Percentiles rank a stretch among this genome's conserved stretches.
These are phyloP conservation scores for Capsicum rhomboideum DNA, from an alignment of 257 asterid genomes.

Conservation along the genomic window DNA sequence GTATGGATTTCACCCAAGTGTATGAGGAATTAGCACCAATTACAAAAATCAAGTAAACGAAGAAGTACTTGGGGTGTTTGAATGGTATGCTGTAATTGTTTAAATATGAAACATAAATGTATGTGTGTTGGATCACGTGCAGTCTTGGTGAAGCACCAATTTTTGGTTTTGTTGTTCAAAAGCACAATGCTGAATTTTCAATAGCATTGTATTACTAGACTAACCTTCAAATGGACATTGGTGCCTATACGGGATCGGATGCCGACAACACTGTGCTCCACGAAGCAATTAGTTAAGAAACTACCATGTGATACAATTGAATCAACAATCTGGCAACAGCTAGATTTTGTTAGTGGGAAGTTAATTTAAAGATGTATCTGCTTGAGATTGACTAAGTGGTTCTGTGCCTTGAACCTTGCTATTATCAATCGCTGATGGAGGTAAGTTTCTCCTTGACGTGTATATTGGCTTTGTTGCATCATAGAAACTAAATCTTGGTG, in stretches of 20 bases:
- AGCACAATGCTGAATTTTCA: not conserved
- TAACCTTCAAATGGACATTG: constrained; percentile 68
- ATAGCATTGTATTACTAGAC: not conserved
- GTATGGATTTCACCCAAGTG: constrained; percentile 1
- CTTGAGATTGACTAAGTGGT: not conserved
- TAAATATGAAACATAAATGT: not conserved
- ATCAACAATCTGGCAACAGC: constrained; percentile 64
- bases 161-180: not conserved
- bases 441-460: constrained; percentile 92
- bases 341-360: not conserved
- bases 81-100: not conserved
- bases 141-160: not conserved
- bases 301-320: constrained; percentile 89
- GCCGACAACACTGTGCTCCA: constrained; percentile 92
- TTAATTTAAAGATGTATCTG: not conserved
- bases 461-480: constrained; percentile 91
- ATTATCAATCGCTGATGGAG: constrained; percentile 81
- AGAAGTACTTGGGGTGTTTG: not conserved
- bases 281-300: constrained; percentile 63
- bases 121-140: not conserved
- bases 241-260: constrained; percentile 83
- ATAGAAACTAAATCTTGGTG: constrained; percentile 91
- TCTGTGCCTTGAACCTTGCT: constrained; percentile 54
- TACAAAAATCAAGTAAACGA: not conserved
- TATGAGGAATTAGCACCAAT: not conserved